phyloP scores from a whole-genome alignment of 345 rosid species.

The Euphorbia lathyris region DNA sequence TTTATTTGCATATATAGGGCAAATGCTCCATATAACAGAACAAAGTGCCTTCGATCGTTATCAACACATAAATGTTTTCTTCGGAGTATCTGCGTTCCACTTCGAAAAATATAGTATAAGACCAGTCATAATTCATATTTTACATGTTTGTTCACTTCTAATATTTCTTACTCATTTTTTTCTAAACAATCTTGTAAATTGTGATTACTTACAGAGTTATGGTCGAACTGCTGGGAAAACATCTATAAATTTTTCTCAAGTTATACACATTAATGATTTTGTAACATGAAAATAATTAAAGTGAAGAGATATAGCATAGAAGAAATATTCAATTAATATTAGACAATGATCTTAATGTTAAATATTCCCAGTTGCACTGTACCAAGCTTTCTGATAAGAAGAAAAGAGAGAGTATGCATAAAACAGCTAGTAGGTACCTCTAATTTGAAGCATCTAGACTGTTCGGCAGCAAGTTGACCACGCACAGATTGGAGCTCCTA shows the following conservation, averaged over 20 bases:
- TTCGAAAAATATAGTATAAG: not conserved
- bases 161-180: not conserved
- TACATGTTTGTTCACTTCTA: not conserved
- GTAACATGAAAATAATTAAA: not conserved
- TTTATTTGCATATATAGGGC: too few species aligned
- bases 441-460: conserved; percentile 93
- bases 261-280: not conserved
- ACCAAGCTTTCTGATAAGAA: not conserved
- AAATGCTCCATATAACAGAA: too few species aligned
- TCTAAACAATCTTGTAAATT: not conserved
- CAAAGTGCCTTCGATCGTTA: not conserved
- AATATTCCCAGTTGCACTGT: not conserved
- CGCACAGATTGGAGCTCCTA: conserved; percentile 98
- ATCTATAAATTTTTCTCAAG: not conserved
- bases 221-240: not conserved
- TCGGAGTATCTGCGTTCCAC: not conserved
- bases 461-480: conserved; percentile 93
- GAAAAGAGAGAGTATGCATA: not conserved
- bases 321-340: not conserved
- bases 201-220: not conserved
- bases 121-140: not conserved
- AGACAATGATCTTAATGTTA: not conserved
- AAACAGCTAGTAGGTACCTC: conserved; percentile 50
- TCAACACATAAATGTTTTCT: not conserved
- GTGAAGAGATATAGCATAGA: not conserved